phyloP scores from a whole-genome alignment of 352 stramenopile genomes.

The Plasmopara viticola region DNA sequence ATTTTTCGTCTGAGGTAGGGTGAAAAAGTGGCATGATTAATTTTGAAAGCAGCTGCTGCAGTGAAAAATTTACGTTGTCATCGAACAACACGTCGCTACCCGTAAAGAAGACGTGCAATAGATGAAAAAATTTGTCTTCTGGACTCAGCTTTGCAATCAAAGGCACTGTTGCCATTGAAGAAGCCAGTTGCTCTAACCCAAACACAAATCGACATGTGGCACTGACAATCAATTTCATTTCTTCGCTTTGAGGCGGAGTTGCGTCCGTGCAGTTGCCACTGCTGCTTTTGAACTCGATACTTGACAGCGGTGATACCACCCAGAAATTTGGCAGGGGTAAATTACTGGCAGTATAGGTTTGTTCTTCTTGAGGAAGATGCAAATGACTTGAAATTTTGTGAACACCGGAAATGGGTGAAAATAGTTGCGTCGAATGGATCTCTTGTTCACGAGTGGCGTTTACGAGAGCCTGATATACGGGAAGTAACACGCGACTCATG shows the following conservation, averaged over 20 bases:
- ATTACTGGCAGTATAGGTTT: constrained; percentile 42
- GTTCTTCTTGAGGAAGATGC: constrained; percentile 48
- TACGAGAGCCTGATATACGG: constrained; percentile 64
- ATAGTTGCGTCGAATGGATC: constrained; percentile 37
- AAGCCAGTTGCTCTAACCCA: constrained; percentile 36
- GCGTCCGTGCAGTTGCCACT: constrained; percentile 13
- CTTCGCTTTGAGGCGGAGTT: constrained; percentile 42
- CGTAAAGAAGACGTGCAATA: constrained; percentile 68
- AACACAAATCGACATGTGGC: constrained; percentile 59
- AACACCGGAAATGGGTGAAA: constrained; percentile 9
- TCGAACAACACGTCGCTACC: constrained; percentile 69
- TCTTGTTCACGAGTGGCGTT: constrained; percentile 54
- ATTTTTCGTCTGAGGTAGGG: constrained; percentile 12
- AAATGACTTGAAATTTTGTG: constrained; percentile 54
- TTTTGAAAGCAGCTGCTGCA: constrained; percentile 41
- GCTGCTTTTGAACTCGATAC: constrained; percentile 45
- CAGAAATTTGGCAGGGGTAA: constrained; percentile 60
- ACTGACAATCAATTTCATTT: constrained; percentile 72
- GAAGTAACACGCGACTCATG: constrained; percentile 48
- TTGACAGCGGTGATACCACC: constrained; percentile 66
- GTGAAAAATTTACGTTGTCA: constrained; percentile 45
- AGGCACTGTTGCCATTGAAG: constrained; percentile 14
- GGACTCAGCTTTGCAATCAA: constrained; percentile 25
- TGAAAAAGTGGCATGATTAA: constrained; percentile 35
- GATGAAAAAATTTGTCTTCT: constrained; percentile 72